Evolutionary conservation across 140 eudicot species (phyloP).

Genomic region (Erigeron philadelphicus): DNA sequence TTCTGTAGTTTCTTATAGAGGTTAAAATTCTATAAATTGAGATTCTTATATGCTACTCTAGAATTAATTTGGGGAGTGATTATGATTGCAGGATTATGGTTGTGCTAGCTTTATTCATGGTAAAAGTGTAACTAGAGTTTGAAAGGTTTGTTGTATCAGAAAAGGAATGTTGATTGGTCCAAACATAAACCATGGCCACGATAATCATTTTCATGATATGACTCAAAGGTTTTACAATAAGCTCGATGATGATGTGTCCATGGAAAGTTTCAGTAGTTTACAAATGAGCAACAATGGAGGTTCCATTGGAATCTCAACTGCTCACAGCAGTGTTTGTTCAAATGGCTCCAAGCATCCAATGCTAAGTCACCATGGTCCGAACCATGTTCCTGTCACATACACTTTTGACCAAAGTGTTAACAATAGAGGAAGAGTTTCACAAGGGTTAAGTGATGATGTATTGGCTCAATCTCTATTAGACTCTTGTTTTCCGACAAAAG

Average conservation of each 20-base stretch:
- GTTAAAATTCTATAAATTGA: no score
- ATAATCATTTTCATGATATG: not conserved
- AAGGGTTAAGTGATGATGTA: conserved; percentile 59
- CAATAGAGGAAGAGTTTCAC: conserved; percentile 46
- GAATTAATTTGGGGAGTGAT: not conserved
- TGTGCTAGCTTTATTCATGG: not conserved
- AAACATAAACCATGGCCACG: not conserved
- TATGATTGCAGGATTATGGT: not conserved
- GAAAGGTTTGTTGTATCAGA: not conserved
- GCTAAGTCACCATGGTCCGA: conserved; percentile 52
- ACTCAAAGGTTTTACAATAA: conserved; percentile 10
- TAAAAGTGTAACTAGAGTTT: not conserved
- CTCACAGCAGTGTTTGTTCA: conserved; percentile 71
- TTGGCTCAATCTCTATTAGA: conserved; percentile 69
- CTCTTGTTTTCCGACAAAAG: conserved; percentile 44
- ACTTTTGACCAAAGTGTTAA: conserved; percentile 53
- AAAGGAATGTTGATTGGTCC: conserved; percentile 5
- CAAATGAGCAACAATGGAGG: conserved; percentile 70
- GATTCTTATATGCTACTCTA: not conserved
- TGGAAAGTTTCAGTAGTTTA: conserved; percentile 42
- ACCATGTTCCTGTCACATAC: conserved; percentile 40
- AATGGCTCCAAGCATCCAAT: conserved; percentile 61
- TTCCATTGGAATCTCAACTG: conserved; percentile 55
- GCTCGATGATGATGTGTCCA: conserved; percentile 12
- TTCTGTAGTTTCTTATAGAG: no score